Percentiles rank a stretch among this genome's conserved stretches.
Evolutionary conservation across 108 stramenopile genomes (phyloP).

Genomic region (Tribonema minus): DNA sequence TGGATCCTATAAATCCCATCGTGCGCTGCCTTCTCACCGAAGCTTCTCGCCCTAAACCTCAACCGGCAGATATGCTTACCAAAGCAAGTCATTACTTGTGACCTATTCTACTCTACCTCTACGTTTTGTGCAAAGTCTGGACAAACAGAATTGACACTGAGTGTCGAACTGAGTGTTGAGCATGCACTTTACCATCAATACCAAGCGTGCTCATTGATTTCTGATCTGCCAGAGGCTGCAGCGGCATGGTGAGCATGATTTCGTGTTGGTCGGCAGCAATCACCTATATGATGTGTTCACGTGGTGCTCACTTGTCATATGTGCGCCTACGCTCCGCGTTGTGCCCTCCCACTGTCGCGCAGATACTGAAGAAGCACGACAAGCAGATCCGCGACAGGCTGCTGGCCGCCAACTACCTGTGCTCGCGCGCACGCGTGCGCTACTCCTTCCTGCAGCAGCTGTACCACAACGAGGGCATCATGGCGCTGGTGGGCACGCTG

Average conservation of each 20-base stretch:
- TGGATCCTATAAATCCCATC: too few relatives aligned
- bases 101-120: too few relatives aligned
- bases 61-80: too few relatives aligned
- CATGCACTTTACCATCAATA: too few relatives aligned
- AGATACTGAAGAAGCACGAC: slow-evolving; percentile 49
- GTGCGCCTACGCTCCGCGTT: neutral
- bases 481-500: slow-evolving; percentile 14
- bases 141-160: too few relatives aligned
- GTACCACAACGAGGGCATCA: slow-evolving; percentile 31
- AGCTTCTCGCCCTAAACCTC: too few relatives aligned
- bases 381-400: slow-evolving; percentile 25
- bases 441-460: slow-evolving; percentile 42
- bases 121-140: too few relatives aligned
- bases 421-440: slow-evolving; percentile 7
- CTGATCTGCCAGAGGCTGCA: neutral
- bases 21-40: too few relatives aligned
- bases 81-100: too few relatives aligned
- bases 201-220: neutral
- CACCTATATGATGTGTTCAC: too few relatives aligned
- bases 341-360: slow-evolving; percentile 3
- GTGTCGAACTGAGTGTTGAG: too few relatives aligned
- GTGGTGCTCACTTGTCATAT: neutral
- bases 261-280: too few relatives aligned
- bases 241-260: neutral
- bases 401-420: slow-evolving; percentile 20